Conservation (phyloP, 345 rosid genomes). For the Triadica sebifera region DNA sequence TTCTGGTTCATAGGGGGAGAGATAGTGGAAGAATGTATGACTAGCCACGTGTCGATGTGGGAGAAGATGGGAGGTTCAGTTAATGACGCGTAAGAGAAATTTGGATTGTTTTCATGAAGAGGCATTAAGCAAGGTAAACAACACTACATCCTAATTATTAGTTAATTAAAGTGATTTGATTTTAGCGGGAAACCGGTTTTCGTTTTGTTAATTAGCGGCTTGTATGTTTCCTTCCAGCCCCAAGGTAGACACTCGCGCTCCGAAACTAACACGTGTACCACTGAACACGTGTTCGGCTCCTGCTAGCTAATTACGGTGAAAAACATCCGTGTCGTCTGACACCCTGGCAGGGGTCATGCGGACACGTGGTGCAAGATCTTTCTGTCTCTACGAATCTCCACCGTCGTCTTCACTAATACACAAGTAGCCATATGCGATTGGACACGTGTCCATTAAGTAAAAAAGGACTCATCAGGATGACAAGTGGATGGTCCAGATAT, state of each 20-base stretch:
- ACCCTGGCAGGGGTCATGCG: neutral
- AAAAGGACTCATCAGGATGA: neutral
- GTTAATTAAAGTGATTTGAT: slow-evolving; percentile 19
- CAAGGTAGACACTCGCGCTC: neutral
- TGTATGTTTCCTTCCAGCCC: neutral
- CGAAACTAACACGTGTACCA: slow-evolving; percentile 22
- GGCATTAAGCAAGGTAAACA: slow-evolving; percentile 26
- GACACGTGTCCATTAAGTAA: neutral
- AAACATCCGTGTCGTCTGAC: slow-evolving; percentile 1
- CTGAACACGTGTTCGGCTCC: slow-evolving; percentile 14
- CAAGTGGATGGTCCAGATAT: slow-evolving; percentile 12
- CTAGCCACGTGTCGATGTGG: slow-evolving; percentile 45
- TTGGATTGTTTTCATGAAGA: neutral
- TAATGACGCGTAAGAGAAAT: slow-evolving; percentile 35
- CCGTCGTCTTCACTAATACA: slow-evolving; percentile 11
- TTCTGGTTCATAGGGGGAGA: slow-evolving; percentile 2
- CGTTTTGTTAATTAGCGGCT: slow-evolving; percentile 8
- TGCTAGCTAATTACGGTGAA: neutral
- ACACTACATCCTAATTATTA: slow-evolving; percentile 38
- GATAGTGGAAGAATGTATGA: too few relatives aligned
- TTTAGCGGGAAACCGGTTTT: slow-evolving; percentile 29
- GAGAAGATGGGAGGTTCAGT: slow-evolving; percentile 23
- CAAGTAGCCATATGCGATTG: neutral
- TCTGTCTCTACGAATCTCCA: slow-evolving; percentile 24
- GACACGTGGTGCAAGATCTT: slow-evolving; percentile 34